Percentiles rank a stretch among this genome's conserved stretches.
phyloP scores from a whole-genome alignment of 305 asterid genomes.

The Stenogyne calaminthoides region DNA sequence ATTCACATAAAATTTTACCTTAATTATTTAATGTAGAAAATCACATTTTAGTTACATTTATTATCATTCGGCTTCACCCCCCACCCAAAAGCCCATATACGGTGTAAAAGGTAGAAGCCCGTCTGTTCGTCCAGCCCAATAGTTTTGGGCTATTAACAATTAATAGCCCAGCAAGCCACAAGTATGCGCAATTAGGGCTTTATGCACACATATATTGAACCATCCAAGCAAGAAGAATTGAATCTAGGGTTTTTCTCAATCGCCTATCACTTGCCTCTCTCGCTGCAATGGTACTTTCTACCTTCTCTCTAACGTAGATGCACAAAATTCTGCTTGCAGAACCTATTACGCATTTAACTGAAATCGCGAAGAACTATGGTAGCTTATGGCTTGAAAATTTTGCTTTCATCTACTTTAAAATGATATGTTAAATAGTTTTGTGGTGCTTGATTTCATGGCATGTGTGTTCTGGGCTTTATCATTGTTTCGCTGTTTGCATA shows the following conservation, averaged over 20 bases:
- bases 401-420: not conserved
- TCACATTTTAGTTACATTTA: no score
- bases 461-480: not conserved
- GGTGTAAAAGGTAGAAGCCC: no score
- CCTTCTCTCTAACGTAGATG: not conserved
- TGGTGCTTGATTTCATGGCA: no score
- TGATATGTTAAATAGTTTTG: not conserved
- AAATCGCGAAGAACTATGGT: not conserved
- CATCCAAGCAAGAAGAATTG: not conserved
- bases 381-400: not conserved
- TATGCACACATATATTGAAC: not conserved
- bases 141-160: not conserved
- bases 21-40: no score
- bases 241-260: conserved; percentile 33
- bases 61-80: no score
- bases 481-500: not conserved
- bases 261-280: conserved; percentile 14
- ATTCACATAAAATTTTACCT: no score
- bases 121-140: no score
- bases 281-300: conserved; percentile 33
- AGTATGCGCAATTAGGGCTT: not conserved
- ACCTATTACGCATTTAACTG: not conserved
- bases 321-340: not conserved
- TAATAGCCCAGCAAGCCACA: not conserved
- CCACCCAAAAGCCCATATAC: no score